Conservation (phyloP, 768 basidiomycete genomes). For the Strobilomyces echinocephalus region DNA sequence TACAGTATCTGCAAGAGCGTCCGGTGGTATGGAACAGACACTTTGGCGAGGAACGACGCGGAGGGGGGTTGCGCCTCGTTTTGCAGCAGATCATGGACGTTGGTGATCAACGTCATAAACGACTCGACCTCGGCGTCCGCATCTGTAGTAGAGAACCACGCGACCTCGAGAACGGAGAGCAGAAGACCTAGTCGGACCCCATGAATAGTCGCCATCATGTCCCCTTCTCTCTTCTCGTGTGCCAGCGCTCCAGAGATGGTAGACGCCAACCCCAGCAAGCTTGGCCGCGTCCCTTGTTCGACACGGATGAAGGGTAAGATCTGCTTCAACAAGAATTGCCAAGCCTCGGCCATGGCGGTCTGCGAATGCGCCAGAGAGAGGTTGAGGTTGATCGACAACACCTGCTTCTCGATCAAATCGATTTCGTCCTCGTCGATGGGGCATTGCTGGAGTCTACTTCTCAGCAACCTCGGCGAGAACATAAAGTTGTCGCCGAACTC, state of each 20-base stretch:
- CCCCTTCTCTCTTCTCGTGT: slow-evolving; percentile 64
- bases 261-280: slow-evolving; percentile 53
- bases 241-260: slow-evolving; percentile 65
- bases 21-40: slow-evolving; percentile 71
- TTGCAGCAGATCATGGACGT: slow-evolving; percentile 59
- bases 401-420: slow-evolving; percentile 50
- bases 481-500: slow-evolving; percentile 77
- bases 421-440: slow-evolving; percentile 33
- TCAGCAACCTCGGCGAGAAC: slow-evolving; percentile 60
- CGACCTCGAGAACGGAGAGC: slow-evolving; percentile 71
- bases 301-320: slow-evolving; percentile 60
- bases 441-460: slow-evolving; percentile 50
- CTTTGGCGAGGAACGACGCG: slow-evolving; percentile 62
- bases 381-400: slow-evolving; percentile 80
- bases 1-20: slow-evolving; percentile 76
- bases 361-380: slow-evolving; percentile 81
- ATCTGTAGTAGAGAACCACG: slow-evolving; percentile 64
- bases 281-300: slow-evolving; percentile 51
- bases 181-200: slow-evolving; percentile 69
- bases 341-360: slow-evolving; percentile 67
- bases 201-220: slow-evolving; percentile 83
- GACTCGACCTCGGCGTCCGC: slow-evolving; percentile 49
- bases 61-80: slow-evolving; percentile 74
- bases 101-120: slow-evolving; percentile 58
- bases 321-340: slow-evolving; percentile 68